Base-by-base conservation (phyloP, 441 rosid genomes). In the Erodium texanum region DNA sequence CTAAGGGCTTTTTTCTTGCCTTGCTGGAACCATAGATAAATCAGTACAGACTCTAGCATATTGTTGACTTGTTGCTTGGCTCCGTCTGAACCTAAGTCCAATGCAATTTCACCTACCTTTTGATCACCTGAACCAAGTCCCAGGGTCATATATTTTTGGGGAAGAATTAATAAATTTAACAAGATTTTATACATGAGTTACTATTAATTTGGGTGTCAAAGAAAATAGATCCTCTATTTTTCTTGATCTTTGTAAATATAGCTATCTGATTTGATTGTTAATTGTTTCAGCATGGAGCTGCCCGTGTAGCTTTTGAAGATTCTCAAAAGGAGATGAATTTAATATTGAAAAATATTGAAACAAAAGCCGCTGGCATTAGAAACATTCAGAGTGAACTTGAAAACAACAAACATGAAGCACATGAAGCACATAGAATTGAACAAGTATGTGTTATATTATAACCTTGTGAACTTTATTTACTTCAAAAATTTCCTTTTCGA, bases 251-350 rank as follows among this genome's bases (percentile, higher is more conserved):
- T 7, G 11, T 52, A 27, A 7, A 52, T 52, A 52, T 50, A 45
- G 50, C 70, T 80, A 62, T 36, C 74, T 71, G 27, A 71, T 59
- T 45, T 72, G 24, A 20, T 14, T 66, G 54, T 73, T 74, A 68
- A 67, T 8, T 78, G 18, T 82, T 77, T 70, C 84, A 91, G 99
- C 99, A 93, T 75, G 90, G 86, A 74, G 93, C 96, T 81, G 82
- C 85, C 66, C 78, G 52, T 73, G 78, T 77, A 63, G 93, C 97
- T 79, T 89, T 87, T 76, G 84, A 81, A 79, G 86, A 85, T 84
- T 95, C 99, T 69, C 77, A 69, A 68, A 85, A 87, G 76, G 88
- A 89, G 77, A 87, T 93, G 82, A 86, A 78, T 69, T 78, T 70
- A 70, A 82, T 88, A 70, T 71, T 77, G 66, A 75, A 71, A 54